Evolutionary conservation across 805 yeast species (phyloP).

Genomic region (Groenewaldozyma salmanticensis): DNA sequence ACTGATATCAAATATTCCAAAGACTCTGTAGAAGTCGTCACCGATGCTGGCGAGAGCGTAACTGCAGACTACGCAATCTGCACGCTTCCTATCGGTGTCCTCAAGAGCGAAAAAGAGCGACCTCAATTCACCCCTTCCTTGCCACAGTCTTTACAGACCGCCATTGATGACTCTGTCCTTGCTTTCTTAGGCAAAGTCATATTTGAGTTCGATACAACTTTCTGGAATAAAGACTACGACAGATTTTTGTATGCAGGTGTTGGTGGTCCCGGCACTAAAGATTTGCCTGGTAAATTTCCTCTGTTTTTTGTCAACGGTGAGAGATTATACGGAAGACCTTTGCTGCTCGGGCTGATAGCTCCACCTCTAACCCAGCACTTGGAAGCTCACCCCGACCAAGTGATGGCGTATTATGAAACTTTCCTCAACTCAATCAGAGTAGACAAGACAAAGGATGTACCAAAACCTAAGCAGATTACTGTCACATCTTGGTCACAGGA

Average conservation of each 20-base stretch:
- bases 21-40: constrained; percentile 13
- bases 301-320: constrained; percentile 50
- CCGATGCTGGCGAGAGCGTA: constrained; percentile 14
- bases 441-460: constrained; percentile 21
- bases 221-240: constrained; percentile 50
- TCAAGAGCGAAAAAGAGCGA: constrained; percentile 34
- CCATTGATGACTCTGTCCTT: constrained; percentile 43
- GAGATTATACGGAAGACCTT: constrained; percentile 38
- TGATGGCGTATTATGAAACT: constrained; percentile 54
- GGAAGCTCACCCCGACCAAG: constrained; percentile 38
- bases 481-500: constrained; percentile 63
- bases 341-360: constrained; percentile 59
- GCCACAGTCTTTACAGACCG: constrained; percentile 31
- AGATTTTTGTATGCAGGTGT: constrained; percentile 39
- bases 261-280: constrained; percentile 20
- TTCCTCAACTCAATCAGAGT: constrained; percentile 26
- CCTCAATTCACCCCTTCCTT: constrained; percentile 49
- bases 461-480: constrained; percentile 32
- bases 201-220: constrained; percentile 51
- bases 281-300: constrained; percentile 47
- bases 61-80: constrained; percentile 52
- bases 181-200: constrained; percentile 69
- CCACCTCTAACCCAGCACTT: constrained; percentile 59
- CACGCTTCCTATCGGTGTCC: constrained; percentile 68
- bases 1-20: constrained; percentile 28